phyloP scores from a whole-genome alignment of 257 asterid species.

The Ligustrum vulgare region DNA sequence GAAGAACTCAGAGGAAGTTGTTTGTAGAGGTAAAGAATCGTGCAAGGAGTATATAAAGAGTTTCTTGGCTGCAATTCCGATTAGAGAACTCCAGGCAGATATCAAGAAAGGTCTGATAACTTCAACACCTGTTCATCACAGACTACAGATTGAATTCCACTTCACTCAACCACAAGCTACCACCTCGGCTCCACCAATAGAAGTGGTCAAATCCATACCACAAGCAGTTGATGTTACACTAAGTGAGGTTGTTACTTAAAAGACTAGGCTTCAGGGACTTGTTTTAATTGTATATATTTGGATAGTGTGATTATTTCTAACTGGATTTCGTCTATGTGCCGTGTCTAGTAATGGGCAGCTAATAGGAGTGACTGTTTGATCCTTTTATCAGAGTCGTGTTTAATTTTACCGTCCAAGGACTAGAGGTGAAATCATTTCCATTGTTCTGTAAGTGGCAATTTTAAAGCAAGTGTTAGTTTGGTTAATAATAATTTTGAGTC shows the following conservation, averaged over 20 bases:
- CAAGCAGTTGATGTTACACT: conserved; percentile 30
- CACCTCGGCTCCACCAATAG: conserved; percentile 15
- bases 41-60: conserved; percentile 88
- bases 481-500: background rate
- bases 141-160: conserved; percentile 91
- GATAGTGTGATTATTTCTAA: conserved; percentile 34
- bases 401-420: background rate
- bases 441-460: background rate
- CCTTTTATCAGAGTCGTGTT: background rate
- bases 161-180: conserved; percentile 42
- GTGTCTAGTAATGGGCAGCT: background rate
- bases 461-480: background rate
- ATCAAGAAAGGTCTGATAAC: conserved; percentile 72
- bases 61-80: conserved; percentile 93
- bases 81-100: conserved; percentile 85
- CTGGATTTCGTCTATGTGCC: conserved; percentile 4
- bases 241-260: conserved; percentile 22
- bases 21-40: conserved; percentile 72
- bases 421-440: background rate
- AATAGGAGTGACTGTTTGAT: background rate
- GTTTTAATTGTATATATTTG: conserved; percentile 34
- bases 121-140: conserved; percentile 77
- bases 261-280: background rate
- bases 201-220: conserved; percentile 20
- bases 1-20: conserved; percentile 41